Percentiles rank a stretch among this genome's conserved stretches.
Conservation (phyloP, 2,329 filamentous ascomycete species). For the Scedosporium minutisporum region DNA sequence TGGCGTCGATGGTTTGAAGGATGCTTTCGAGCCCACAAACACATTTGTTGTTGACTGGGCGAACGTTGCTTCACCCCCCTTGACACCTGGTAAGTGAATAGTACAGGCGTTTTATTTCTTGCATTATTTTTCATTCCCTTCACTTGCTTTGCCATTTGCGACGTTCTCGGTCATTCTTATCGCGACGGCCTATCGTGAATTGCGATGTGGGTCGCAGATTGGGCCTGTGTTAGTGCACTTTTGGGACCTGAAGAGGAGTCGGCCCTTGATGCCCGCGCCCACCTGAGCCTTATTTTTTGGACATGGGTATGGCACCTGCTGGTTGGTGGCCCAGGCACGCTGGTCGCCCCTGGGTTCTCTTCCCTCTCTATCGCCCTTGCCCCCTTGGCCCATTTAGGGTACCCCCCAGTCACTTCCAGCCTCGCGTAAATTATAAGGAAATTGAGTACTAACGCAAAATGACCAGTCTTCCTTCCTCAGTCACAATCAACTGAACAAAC, state of each 20-base stretch:
- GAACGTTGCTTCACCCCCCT: slow-evolving; percentile 67
- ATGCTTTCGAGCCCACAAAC: slow-evolving; percentile 63
- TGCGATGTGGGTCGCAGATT: neutral
- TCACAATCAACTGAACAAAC: neutral
- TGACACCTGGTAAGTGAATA: slow-evolving; percentile 73
- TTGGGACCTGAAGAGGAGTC: neutral
- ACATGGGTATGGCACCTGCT: too few relatives aligned
- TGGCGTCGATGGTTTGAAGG: slow-evolving; percentile 54
- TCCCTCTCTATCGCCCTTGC: too few relatives aligned
- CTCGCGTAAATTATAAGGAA: too few relatives aligned
- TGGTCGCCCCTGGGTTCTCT: too few relatives aligned
- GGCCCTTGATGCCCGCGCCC: neutral
- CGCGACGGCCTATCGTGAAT: neutral
- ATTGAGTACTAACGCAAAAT: slow-evolving; percentile 23
- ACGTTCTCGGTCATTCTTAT: neutral
- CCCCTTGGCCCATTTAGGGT: too few relatives aligned
- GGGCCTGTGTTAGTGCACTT: neutral
- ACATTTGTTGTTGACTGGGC: slow-evolving; percentile 71
- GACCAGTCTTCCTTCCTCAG: slow-evolving; percentile 33
- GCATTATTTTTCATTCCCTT: neutral
- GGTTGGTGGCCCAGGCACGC: too few relatives aligned
- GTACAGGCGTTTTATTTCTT: too few relatives aligned
- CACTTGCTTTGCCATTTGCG: too few relatives aligned
- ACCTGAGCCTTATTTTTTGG: too few relatives aligned
- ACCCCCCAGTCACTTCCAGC: too few relatives aligned